These are phyloP conservation scores for Alliaria petiolata DNA, from an alignment of 345 rosid species.

Conservation along the genomic window DNA sequence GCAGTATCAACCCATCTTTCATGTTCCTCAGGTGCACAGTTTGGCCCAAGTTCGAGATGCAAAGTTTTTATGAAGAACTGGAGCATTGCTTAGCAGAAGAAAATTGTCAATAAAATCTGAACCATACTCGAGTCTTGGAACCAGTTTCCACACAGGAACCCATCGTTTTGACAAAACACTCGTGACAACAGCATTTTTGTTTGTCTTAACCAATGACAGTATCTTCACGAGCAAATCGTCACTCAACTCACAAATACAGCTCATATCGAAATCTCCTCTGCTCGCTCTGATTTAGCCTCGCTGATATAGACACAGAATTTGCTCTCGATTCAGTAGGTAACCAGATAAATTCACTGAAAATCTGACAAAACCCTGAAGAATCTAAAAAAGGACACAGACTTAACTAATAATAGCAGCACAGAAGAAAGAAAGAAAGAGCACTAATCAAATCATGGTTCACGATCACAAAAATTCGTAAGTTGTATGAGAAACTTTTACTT, in stretches of 20 bases:
- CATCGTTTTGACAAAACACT: neutral
- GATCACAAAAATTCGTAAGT: no score
- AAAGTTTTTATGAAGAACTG: neutral
- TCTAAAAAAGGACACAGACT: no score
- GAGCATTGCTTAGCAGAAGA: neutral
- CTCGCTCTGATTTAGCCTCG: no score
- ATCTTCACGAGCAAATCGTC: constrained; percentile 7
- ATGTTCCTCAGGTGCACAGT: neutral
- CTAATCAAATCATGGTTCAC: no score
- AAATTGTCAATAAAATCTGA: neutral
- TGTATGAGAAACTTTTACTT: no score
- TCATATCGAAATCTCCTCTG: neutral
- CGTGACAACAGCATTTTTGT: neutral
- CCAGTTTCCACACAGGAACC: neutral
- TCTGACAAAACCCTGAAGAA: neutral
- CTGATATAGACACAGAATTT: no score
- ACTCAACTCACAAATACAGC: neutral
- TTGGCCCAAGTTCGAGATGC: neutral
- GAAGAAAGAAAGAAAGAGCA: no score
- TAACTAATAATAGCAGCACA: no score
- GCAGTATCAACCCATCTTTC: neutral
- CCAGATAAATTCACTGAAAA: neutral
- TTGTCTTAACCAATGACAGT: neutral
- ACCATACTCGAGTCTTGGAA: constrained; percentile 3
- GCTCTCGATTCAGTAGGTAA: neutral